These are phyloP conservation scores for Boletus tomentosulus DNA, from an alignment of 768 basidiomycete species.

Conservation along the genomic window DNA sequence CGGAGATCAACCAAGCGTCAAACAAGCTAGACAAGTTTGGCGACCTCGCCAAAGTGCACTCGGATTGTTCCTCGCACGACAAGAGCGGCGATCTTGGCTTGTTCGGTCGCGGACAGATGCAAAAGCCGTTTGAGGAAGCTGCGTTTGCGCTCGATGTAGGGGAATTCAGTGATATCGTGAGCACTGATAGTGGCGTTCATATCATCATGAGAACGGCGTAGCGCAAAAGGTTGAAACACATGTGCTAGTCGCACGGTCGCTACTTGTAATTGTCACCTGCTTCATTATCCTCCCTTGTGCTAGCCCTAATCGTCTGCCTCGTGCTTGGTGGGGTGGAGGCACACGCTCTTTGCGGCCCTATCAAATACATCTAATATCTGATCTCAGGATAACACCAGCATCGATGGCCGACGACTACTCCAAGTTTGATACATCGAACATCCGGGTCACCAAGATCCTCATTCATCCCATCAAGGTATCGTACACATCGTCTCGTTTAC, in stretches of 20 bases:
- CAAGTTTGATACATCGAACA: slow-evolving; percentile 29
- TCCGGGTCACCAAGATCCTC: slow-evolving; percentile 52
- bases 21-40: slow-evolving; percentile 59
- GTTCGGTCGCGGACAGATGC: slow-evolving; percentile 90
- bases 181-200: slow-evolving; percentile 94
- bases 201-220: slow-evolving; percentile 82
- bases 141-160: slow-evolving; percentile 68
- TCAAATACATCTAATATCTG: neutral
- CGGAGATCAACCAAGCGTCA: slow-evolving; percentile 47
- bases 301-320: too few relatives aligned
- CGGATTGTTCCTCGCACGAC: slow-evolving; percentile 86
- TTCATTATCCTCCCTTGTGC: too few relatives aligned
- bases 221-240: neutral
- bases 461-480: slow-evolving; percentile 65
- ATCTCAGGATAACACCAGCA: slow-evolving; percentile 6
- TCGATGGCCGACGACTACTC: slow-evolving; percentile 11
- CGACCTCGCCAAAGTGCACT: slow-evolving; percentile 68
- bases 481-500: neutral
- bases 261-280: neutral
- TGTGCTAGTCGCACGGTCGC: neutral
- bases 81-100: slow-evolving; percentile 84
- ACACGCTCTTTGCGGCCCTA: neutral
- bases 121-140: slow-evolving; percentile 94
- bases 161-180: slow-evolving; percentile 76
- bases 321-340: neutral